Conservation (phyloP, 768 basidiomycete genomes). For the Russula compacta region DNA sequence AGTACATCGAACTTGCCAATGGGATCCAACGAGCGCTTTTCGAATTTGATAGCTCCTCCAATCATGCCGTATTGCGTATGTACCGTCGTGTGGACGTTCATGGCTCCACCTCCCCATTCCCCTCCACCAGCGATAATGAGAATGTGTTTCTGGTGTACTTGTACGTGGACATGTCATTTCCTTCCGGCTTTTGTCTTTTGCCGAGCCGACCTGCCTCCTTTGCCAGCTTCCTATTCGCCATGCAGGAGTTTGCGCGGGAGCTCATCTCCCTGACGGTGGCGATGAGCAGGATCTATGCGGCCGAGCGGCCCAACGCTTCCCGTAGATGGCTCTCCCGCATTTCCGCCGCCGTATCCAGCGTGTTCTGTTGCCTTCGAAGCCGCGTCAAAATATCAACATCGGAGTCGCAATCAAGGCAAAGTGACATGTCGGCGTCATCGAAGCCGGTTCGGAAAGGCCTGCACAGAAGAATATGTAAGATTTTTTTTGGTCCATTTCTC, state of each 20-base stretch:
- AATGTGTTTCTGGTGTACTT: slow-evolving; percentile 86
- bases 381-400: background rate
- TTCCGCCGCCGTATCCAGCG: slow-evolving; percentile 32
- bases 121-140: slow-evolving; percentile 53
- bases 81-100: slow-evolving; percentile 46
- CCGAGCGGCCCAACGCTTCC: slow-evolving; percentile 42
- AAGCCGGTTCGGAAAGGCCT: slow-evolving; percentile 16
- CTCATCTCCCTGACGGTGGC: slow-evolving; percentile 74
- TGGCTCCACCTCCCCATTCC: slow-evolving; percentile 25
- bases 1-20: slow-evolving; percentile 57
- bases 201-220: slow-evolving; percentile 5
- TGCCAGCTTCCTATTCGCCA: slow-evolving; percentile 84
- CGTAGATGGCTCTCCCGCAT: slow-evolving; percentile 20
- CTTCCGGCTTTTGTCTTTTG: background rate
- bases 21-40: slow-evolving; percentile 60
- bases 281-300: slow-evolving; percentile 67
- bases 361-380: slow-evolving; percentile 18
- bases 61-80: slow-evolving; percentile 69
- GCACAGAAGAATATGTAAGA: slow-evolving; percentile 26
- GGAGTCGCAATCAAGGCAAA: background rate
- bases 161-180: slow-evolving; percentile 41
- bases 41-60: slow-evolving; percentile 75
- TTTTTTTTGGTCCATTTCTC: background rate
- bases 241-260: slow-evolving; percentile 90
- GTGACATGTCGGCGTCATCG: slow-evolving; percentile 9